phyloP scores from a whole-genome alignment of 192 early-diverging fungal genomes.

The Gigaspora rosea region DNA sequence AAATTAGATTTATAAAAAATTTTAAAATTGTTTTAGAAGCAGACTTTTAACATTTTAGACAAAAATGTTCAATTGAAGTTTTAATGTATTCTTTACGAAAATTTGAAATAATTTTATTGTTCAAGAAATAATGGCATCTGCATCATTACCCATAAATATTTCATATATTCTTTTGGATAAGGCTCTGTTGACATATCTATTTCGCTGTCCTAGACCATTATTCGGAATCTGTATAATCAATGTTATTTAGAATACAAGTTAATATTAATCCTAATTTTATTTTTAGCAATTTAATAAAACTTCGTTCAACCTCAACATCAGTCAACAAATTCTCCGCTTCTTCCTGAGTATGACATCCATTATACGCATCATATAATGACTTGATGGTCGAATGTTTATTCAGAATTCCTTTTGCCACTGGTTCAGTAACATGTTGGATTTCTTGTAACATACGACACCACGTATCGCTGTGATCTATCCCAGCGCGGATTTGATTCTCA shows the following conservation, averaged over 20 bases:
- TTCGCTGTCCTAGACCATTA: background rate
- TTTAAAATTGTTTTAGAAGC: no score
- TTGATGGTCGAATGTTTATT: constrained; percentile 36
- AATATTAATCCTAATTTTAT: background rate
- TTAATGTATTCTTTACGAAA: no score
- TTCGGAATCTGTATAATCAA: constrained; percentile 4
- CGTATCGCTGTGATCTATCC: constrained; percentile 35
- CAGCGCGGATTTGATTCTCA: constrained; percentile 29
- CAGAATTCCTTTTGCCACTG: constrained; percentile 41
- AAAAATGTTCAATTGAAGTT: no score
- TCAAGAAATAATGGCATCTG: constrained; percentile 26
- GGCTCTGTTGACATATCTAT: constrained; percentile 15
- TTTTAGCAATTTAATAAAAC: background rate
- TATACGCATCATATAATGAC: constrained; percentile 38
- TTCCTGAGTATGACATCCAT: constrained; percentile 6
- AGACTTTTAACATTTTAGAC: no score
- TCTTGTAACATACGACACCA: constrained; percentile 49
- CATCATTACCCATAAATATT: constrained; percentile 25
- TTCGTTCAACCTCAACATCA: constrained; percentile 38
- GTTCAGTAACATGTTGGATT: constrained; percentile 41
- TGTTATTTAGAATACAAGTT: no score
- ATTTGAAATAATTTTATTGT: background rate
- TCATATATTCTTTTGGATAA: constrained; percentile 28
- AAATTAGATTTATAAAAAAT: no score
- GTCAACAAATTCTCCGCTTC: constrained; percentile 37